Conservation (phyloP, 257 asterid species). For the Ligustrum vulgare region DNA sequence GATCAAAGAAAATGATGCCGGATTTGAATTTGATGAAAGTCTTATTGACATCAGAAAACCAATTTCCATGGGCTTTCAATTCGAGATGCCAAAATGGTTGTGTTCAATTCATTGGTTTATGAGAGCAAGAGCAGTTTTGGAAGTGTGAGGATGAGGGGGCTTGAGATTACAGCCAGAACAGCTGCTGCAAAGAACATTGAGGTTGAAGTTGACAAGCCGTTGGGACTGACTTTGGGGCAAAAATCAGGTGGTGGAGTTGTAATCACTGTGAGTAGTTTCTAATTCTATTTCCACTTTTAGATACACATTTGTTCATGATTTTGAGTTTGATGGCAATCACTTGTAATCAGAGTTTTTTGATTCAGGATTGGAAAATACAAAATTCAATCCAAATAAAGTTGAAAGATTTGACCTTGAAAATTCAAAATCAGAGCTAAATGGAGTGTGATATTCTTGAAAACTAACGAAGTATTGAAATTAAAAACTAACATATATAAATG, state of each 20-base stretch:
- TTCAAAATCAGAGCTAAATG: background rate
- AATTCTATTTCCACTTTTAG: background rate
- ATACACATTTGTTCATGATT: background rate
- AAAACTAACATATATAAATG: background rate
- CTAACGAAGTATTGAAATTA: background rate
- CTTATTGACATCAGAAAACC: conserved; percentile 46
- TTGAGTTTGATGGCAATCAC: background rate
- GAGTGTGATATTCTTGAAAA: background rate
- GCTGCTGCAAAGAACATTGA: conserved; percentile 80
- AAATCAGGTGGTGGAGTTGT: conserved; percentile 90
- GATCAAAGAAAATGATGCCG: background rate
- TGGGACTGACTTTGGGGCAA: conserved; percentile 92
- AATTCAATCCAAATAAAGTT: background rate
- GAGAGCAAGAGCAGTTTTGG: conserved; percentile 28
- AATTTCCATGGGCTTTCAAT: conserved; percentile 69
- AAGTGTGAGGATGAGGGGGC: conserved; percentile 33
- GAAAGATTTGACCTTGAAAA: background rate
- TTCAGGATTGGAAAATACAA: too few relatives aligned
- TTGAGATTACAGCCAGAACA: conserved; percentile 62
- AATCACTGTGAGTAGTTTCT: conserved; percentile 58
- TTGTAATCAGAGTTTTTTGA: background rate
- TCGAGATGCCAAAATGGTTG: conserved; percentile 60
- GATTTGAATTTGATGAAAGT: background rate
- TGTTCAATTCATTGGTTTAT: conserved; percentile 41
- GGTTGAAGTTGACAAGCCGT: conserved; percentile 94